phyloP scores from a whole-genome alignment of 2,329 filamentous ascomycete genomes.

The Stachybotrys echinatus region DNA sequence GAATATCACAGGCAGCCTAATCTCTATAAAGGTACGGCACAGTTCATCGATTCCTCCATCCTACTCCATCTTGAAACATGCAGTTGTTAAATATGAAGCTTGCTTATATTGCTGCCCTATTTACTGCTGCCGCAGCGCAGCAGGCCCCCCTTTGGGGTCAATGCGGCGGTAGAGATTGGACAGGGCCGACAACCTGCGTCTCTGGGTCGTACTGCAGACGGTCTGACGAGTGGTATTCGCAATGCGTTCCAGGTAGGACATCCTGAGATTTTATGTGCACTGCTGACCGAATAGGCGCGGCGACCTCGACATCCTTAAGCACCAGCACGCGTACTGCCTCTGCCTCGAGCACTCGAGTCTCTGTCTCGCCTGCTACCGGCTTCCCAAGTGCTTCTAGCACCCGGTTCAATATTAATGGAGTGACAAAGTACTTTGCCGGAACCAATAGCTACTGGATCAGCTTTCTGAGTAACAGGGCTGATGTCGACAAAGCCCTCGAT shows the following conservation, averaged over 20 bases:
- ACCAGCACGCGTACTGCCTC: not conserved
- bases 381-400: conserved; percentile 10
- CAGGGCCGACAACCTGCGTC: not conserved
- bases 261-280: not conserved
- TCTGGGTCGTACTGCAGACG: not conserved
- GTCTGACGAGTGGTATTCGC: not conserved
- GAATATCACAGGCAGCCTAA: no score
- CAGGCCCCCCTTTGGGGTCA: not conserved
- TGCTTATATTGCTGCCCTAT: not conserved
- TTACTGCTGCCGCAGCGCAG: not conserved
- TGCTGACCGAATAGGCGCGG: not conserved
- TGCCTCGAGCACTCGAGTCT: not conserved
- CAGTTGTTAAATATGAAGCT: not conserved
- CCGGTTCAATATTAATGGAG: conserved; percentile 37
- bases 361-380: not conserved
- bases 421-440: conserved; percentile 42
- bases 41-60: no score
- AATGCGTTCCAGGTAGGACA: not conserved
- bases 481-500: conserved; percentile 47
- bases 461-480: conserved; percentile 43
- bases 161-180: not conserved
- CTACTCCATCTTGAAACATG: no score
- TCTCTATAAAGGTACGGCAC: no score
- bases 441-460: conserved; percentile 54
- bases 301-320: not conserved